phyloP scores from a whole-genome alignment of 1,139 yeast genomes.

The Taphrina pruni region DNA sequence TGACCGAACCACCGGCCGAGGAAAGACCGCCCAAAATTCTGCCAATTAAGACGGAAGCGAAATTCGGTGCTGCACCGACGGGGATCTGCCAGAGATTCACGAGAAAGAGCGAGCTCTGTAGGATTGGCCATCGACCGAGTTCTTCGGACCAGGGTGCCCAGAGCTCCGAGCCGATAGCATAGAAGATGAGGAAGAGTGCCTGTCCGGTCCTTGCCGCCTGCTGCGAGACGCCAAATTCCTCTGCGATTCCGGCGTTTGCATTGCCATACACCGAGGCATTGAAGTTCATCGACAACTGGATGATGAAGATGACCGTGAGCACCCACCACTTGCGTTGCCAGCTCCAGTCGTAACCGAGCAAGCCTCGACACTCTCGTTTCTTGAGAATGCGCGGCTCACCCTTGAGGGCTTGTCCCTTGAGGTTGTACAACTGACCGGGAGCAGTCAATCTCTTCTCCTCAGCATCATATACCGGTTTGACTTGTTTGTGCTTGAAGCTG shows the following conservation, averaged over 20 bases:
- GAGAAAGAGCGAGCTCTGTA: conserved; percentile 53
- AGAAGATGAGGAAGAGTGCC: conserved; percentile 53
- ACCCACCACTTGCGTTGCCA: conserved; percentile 53
- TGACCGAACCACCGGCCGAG: conserved; percentile 56
- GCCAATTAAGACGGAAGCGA: conserved; percentile 52
- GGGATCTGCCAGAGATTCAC: conserved; percentile 55
- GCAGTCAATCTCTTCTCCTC: conserved; percentile 14
- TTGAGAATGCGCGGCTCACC: conserved; percentile 40
- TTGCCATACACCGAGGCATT: conserved; percentile 54
- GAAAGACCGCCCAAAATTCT: conserved; percentile 50
- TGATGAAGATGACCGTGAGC: conserved; percentile 52
- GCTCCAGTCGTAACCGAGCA: conserved; percentile 52
- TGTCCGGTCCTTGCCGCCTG: conserved; percentile 53
- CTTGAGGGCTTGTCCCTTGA: conserved; percentile 12
- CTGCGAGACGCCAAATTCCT: conserved; percentile 51
- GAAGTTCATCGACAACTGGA: conserved; percentile 56
- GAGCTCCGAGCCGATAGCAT: conserved; percentile 56
- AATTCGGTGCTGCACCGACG: conserved; percentile 54
- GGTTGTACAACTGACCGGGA: conserved; percentile 13
- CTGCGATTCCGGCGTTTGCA: conserved; percentile 50
- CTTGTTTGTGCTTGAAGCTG: conserved; percentile 18
- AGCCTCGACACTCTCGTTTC: conserved; percentile 53
- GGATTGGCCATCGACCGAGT: conserved; percentile 54
- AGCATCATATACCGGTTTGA: conserved; percentile 8
- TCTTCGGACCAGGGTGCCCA: conserved; percentile 58